phyloP scores from a whole-genome alignment of 2,329 filamentous ascomycete genomes.

The Calonectria pteridis region DNA sequence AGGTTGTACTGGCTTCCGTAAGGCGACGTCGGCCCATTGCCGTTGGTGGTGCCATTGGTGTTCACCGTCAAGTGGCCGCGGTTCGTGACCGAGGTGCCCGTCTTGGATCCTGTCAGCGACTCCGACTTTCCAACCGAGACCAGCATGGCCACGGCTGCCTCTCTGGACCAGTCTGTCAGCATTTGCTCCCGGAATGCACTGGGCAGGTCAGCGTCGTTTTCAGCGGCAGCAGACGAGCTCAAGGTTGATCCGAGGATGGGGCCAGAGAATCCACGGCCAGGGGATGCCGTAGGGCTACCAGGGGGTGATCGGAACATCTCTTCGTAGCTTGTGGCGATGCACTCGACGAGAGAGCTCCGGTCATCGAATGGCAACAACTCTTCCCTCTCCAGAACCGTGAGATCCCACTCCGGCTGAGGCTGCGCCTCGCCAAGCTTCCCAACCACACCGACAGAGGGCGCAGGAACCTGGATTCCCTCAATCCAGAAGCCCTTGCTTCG shows the following conservation, averaged over 20 bases:
- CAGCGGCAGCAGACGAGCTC: constrained; percentile 53
- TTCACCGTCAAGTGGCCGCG: constrained; percentile 71
- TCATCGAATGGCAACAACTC: constrained; percentile 82
- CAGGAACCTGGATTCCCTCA: constrained; percentile 78
- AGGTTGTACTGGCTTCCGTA: constrained; percentile 64
- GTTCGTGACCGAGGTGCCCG: constrained; percentile 68
- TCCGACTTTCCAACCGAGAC: constrained; percentile 78
- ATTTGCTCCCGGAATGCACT: constrained; percentile 79
- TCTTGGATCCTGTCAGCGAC: constrained; percentile 81
- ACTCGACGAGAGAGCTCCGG: constrained; percentile 77
- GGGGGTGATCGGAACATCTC: constrained; percentile 72
- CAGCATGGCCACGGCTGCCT: constrained; percentile 76
- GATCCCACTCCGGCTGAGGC: constrained; percentile 60
- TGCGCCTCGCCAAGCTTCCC: constrained; percentile 62
- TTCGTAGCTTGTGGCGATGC: constrained; percentile 79
- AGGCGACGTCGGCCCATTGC: constrained; percentile 57
- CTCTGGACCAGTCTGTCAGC: constrained; percentile 83
- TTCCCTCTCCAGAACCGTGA: constrained; percentile 70
- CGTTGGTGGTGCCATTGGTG: constrained; percentile 52
- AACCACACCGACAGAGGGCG: constrained; percentile 73
- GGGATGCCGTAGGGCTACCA: constrained; percentile 77
- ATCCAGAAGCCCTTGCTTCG: constrained; percentile 84
- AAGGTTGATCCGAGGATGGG: constrained; percentile 68
- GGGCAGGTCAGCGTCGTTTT: constrained; percentile 71
- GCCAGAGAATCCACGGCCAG: constrained; percentile 72